These are phyloP conservation scores for Cercospora sp. DNA, from an alignment of 2,329 filamentous ascomycete genomes.

Conservation along the genomic window DNA sequence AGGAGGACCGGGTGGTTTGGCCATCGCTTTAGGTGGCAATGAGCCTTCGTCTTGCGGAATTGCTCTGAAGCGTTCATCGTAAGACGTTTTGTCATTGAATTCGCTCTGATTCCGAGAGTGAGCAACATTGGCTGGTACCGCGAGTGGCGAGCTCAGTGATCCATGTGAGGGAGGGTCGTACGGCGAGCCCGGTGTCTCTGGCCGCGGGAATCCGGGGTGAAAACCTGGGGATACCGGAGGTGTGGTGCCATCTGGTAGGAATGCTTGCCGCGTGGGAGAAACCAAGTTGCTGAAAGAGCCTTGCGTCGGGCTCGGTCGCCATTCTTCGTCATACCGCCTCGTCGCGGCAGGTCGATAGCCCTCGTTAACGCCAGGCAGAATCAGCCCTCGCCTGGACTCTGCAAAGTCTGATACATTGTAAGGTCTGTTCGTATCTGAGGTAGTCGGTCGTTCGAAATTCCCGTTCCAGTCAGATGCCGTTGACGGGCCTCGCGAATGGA, in stretches of 20 bases:
- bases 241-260: conserved; percentile 13
- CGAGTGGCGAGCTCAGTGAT: conserved; percentile 21
- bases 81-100: conserved; percentile 2
- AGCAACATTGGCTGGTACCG: conserved; percentile 17
- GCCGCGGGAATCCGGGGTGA: conserved; percentile 28
- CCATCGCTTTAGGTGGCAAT: conserved; percentile 12
- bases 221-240: conserved; percentile 22
- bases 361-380: conserved; percentile 19
- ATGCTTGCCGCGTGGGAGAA: conserved; percentile 23
- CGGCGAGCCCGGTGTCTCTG: conserved; percentile 24
- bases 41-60: conserved; percentile 9
- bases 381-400: conserved; percentile 24
- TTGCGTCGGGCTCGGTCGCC: conserved; percentile 16
- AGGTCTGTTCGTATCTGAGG: conserved; percentile 20
- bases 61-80: conserved; percentile 2
- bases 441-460: conserved; percentile 22
- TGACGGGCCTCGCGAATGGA: conserved; percentile 27
- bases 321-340: conserved; percentile 16
- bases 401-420: conserved; percentile 24
- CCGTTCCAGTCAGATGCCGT: conserved; percentile 27
- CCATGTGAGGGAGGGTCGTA: conserved; percentile 9
- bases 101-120: conserved; percentile 11
- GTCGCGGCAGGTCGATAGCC: background rate
- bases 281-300: conserved; percentile 18
- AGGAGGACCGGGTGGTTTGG: conserved; percentile 31